These are phyloP conservation scores for Xylariaceae sp. DNA, from an alignment of 2,329 filamentous ascomycete genomes.

Conservation along the genomic window DNA sequence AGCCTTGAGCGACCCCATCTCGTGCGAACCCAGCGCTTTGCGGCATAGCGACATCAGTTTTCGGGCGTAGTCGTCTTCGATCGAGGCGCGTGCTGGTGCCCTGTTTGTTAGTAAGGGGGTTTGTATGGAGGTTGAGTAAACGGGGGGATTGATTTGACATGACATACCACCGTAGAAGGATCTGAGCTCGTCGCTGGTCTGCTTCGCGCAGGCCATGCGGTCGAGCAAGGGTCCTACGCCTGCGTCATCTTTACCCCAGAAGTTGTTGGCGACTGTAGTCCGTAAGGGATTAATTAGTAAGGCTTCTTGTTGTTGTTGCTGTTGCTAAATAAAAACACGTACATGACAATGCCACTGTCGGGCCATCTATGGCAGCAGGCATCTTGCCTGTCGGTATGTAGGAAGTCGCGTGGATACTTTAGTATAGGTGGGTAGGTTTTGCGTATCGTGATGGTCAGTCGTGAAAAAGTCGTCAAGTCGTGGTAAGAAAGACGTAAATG, in stretches of 20 bases:
- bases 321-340: conserved; percentile 6
- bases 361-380: conserved; percentile 18
- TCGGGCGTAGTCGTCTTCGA: conserved; percentile 93
- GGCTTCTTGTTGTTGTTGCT: no score
- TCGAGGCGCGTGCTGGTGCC: conserved; percentile 71
- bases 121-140: not conserved
- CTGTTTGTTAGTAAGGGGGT: not conserved
- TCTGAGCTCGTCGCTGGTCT: conserved; percentile 88
- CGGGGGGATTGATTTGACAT: not conserved
- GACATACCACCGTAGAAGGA: conserved; percentile 74
- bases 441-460: no score
- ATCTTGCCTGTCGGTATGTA: conserved; percentile 15
- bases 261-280: conserved; percentile 86
- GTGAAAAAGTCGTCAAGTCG: no score
- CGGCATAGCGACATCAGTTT: conserved; percentile 81
- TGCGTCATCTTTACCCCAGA: conserved; percentile 98
- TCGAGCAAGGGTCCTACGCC: conserved; percentile 87
- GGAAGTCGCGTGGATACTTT: no score
- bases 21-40: conserved; percentile 83
- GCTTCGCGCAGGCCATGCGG: conserved; percentile 91
- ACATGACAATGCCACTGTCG: conserved; percentile 29
- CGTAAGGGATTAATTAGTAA: conserved; percentile 20
- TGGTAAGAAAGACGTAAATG: no score
- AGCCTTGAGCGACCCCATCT: conserved; percentile 73
- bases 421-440: no score